phyloP scores from a whole-genome alignment of 768 basidiomycete genomes.

The Rhodotorula taiwanensis region DNA sequence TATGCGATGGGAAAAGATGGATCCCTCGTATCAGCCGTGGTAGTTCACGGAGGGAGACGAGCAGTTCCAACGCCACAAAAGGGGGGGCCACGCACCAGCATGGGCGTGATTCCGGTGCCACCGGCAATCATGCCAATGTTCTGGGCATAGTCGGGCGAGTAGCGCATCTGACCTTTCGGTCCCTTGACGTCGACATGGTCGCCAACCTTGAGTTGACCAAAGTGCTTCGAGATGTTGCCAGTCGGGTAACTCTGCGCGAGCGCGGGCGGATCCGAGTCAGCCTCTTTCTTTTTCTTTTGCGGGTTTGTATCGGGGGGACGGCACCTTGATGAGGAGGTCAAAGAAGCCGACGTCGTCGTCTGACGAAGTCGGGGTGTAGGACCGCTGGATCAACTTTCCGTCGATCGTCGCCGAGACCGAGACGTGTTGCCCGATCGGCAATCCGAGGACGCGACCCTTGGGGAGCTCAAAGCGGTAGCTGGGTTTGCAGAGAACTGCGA shows the following conservation, averaged over 20 bases:
- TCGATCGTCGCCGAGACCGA: constrained; percentile 81
- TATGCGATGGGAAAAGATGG: neutral
- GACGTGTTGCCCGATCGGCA: constrained; percentile 96
- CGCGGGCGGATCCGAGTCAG: neutral
- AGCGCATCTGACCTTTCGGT: constrained; percentile 91
- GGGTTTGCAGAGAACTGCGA: constrained; percentile 1
- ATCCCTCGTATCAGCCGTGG: too few relatives aligned
- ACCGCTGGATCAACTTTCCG: constrained; percentile 81
- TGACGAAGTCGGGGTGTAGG: constrained; percentile 91
- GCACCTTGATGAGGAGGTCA: constrained; percentile 92
- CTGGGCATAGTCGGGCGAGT: constrained; percentile 62
- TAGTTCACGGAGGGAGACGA: too few relatives aligned
- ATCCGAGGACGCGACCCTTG: constrained; percentile 68
- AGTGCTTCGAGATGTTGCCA: constrained; percentile 88
- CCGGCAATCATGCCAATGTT: constrained; percentile 96
- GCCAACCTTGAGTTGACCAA: constrained; percentile 74
- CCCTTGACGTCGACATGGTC: constrained; percentile 87
- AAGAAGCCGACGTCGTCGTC: constrained; percentile 87
- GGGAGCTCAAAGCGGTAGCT: constrained; percentile 92
- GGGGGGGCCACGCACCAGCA: constrained; percentile 54
- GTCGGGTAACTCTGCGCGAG: constrained; percentile 75
- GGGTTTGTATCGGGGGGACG: constrained; percentile 24
- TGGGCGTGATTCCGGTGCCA: constrained; percentile 96
- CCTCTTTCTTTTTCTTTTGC: neutral
- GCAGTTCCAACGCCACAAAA: too few relatives aligned